phyloP scores from a whole-genome alignment of 306 rosid genomes.

The Begonia loranthoides region DNA sequence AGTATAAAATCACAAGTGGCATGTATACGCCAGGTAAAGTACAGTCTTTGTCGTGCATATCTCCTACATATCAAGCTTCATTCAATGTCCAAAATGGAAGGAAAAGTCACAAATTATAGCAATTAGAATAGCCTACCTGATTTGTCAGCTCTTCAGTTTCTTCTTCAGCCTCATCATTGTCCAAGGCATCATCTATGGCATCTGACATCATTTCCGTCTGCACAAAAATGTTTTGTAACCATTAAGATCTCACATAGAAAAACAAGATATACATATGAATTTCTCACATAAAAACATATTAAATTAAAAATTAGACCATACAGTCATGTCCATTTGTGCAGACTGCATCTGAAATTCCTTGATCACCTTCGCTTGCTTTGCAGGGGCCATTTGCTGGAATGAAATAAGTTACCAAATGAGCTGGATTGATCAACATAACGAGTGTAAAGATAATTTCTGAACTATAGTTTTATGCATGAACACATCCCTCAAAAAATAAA shows the following conservation, averaged over 20 bases:
- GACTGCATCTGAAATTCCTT: slow-evolving; percentile 84
- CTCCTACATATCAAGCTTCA: no score
- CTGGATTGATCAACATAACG: no score
- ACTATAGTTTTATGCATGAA: no score
- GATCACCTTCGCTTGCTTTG: slow-evolving; percentile 88
- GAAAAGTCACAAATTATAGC: no score
- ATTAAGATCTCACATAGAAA: neutral
- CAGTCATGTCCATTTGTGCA: slow-evolving; percentile 92
- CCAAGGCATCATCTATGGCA: slow-evolving; percentile 91
- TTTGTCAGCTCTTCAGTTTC: slow-evolving; percentile 96
- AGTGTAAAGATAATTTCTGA: no score
- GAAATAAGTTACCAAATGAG: no score
- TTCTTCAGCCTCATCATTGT: slow-evolving; percentile 97
- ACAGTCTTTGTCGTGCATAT: neutral
- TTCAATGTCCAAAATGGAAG: no score
- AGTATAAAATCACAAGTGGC: no score
- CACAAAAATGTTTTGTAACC: slow-evolving; percentile 5
- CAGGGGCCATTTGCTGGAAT: slow-evolving; percentile 91
- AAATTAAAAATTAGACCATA: neutral
- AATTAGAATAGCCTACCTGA: slow-evolving; percentile 38
- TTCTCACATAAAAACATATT: neutral
- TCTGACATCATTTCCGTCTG: slow-evolving; percentile 99
- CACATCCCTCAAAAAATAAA: no score
- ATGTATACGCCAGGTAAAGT: neutral
- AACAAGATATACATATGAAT: neutral